phyloP scores from a whole-genome alignment of 345 rosid genomes.

The Hibiscus syriacus region DNA sequence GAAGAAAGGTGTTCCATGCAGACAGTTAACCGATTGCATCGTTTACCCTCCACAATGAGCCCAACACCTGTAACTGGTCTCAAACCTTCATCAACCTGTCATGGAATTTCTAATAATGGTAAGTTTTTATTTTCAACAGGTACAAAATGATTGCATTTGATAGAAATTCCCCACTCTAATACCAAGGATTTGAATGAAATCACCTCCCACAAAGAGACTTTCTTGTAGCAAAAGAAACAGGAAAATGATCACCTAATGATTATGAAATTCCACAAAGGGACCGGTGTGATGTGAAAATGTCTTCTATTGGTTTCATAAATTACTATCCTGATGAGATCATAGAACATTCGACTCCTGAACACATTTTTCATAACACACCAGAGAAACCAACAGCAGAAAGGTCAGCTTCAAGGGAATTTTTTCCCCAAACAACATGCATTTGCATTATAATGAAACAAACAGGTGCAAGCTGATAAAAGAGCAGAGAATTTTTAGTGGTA shows the following conservation, averaged over 20 bases:
- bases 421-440: background rate
- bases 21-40: conserved; percentile 72
- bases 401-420: too few species aligned
- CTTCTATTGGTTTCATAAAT: too few species aligned
- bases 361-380: too few species aligned
- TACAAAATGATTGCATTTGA: background rate
- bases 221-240: background rate
- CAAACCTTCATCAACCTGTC: conserved; percentile 86
- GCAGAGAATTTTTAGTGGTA: background rate
- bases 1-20: conserved; percentile 93
- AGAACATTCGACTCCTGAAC: too few species aligned
- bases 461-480: background rate
- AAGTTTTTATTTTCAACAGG: background rate
- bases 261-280: too few species aligned
- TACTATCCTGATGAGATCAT: too few species aligned
- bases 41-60: conserved; percentile 85
- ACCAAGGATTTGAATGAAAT: too few species aligned
- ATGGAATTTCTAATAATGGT: background rate
- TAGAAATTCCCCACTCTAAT: too few species aligned
- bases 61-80: conserved; percentile 91
- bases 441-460: background rate
- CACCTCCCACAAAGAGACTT: background rate
- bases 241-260: background rate
- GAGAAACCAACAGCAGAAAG: too few species aligned
- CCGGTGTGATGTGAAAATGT: too few species aligned